Base-by-base conservation (phyloP, 2,329 filamentous ascomycete genomes). In the Cladophialophora immunda region DNA sequence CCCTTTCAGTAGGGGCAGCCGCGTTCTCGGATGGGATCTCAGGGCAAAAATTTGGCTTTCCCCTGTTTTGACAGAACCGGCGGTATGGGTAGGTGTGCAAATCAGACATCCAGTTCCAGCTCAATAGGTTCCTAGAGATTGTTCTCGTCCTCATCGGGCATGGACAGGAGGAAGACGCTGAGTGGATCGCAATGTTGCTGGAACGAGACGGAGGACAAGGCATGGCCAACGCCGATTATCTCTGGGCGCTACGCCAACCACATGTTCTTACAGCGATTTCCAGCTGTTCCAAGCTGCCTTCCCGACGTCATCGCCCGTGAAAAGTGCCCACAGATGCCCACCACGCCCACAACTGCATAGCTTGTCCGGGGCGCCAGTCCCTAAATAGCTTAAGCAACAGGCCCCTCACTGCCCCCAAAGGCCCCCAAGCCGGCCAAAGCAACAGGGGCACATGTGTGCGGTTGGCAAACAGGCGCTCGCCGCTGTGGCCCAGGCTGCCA, bases 171-270 rank as follows among this genome's bases (percentile, higher is more conserved):
- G 36, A 27, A 19, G 56, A 58, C 34, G 29, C 25, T 29, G 57
- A 25, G 38, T 45, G 27, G 32, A 27, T 38, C 25, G 11, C 19
- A 27, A 41, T 34, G 25, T 50, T 15, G 38, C 25, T 29, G 3
- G 22, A 22, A 27, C 34, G 4, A 19, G 34, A 50, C 45, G 58
- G 58, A 52, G 58, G 36, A 61, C 38, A 54, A 15, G 30, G 7
- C 27, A 17, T 38, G 58, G 29, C 25, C 32, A 53, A 47, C 30
- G 30, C 58, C 58, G 58, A 61, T 50, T 38, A 61, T 61, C 58
- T 61, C 58, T 61, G 45, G 58, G 45, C 58, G 22, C 58, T 22
- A 19, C 22, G 34, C 59, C 59, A 62, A 56, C 59, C 59, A 55
- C 59, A 32, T 15, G 41, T 61, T 36, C 45, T 3, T 50, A 2